Evolutionary conservation across 441 rosid genomes (phyloP).

Genomic region (Erodium trifolium): DNA sequence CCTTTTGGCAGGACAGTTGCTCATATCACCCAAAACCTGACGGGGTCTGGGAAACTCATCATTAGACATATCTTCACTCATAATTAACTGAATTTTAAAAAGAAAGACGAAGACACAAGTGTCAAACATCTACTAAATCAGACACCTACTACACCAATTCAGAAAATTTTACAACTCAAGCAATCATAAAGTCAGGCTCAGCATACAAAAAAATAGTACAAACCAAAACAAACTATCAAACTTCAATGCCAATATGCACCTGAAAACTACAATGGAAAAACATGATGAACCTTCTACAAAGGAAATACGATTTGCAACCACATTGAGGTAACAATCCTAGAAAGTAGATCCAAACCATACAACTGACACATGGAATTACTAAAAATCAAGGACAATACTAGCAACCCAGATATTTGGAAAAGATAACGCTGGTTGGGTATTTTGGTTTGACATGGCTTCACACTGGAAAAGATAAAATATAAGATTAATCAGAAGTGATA

Average conservation of each 20-base stretch:
- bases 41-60: constrained; percentile 25
- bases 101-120: background rate
- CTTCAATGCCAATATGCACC: background rate
- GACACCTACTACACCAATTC: background rate
- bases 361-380: background rate
- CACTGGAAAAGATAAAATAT: background rate
- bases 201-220: background rate
- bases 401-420: background rate
- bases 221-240: background rate
- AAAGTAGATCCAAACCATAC: background rate
- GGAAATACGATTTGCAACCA: too few species aligned
- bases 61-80: constrained; percentile 45
- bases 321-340: background rate
- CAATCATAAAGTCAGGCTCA: background rate
- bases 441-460: background rate
- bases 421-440: background rate
- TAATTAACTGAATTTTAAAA: constrained; percentile 17
- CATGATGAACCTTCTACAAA: background rate
- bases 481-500: background rate
- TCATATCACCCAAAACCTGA: constrained; percentile 47
- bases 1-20: constrained; percentile 48
- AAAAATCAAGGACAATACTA: background rate
- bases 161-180: background rate
- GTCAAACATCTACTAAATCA: background rate
- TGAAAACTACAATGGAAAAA: background rate